A percentile compares a stretch with the other conserved stretches of the same genome.
Evolutionary conservation across 2,329 filamentous ascomycete genomes (phyloP).

Genomic region (Aspergillus sp.): DNA sequence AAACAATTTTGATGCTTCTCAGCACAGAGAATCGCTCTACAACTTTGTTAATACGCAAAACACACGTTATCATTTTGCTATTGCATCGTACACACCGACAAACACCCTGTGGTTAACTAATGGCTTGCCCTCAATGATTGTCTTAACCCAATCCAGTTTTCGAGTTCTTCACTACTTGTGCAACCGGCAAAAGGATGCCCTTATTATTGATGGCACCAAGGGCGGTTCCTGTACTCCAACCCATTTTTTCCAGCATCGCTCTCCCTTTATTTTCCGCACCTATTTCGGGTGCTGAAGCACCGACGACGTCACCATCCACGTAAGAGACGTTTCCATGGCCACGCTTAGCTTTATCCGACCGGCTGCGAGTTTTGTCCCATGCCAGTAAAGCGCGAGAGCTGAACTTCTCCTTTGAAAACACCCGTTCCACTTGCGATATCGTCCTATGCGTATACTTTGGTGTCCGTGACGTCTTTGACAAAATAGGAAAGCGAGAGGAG

Average conservation of each 20-base stretch:
- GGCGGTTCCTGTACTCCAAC: conserved; percentile 84
- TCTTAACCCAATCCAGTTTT: conserved; percentile 74
- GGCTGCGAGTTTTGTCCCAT: conserved; percentile 23
- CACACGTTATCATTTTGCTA: neutral
- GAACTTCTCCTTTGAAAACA: conserved; percentile 36
- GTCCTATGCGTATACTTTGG: conserved; percentile 58
- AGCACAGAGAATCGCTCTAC: neutral
- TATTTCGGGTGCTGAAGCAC: conserved; percentile 79
- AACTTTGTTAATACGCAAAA: neutral
- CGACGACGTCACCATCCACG: conserved; percentile 84
- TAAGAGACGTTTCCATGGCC: conserved; percentile 58
- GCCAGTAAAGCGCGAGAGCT: conserved; percentile 26
- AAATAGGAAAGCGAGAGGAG: conserved; percentile 69
- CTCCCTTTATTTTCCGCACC: conserved; percentile 79
- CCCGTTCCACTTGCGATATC: conserved; percentile 47
- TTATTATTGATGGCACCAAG: conserved; percentile 81
- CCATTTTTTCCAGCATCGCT: conserved; percentile 94
- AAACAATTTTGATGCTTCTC: neutral
- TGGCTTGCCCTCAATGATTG: neutral
- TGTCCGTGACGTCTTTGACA: conserved; percentile 73
- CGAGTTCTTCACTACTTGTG: conserved; percentile 80
- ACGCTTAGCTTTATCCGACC: conserved; percentile 26
- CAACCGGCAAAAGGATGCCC: conserved; percentile 82
- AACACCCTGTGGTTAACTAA: neutral
- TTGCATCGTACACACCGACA: neutral